Evolutionary conservation across 441 rosid species (phyloP), one percentile per base, ranked within the genome.

Genomic region (Flueggea neowawraea): DNA sequence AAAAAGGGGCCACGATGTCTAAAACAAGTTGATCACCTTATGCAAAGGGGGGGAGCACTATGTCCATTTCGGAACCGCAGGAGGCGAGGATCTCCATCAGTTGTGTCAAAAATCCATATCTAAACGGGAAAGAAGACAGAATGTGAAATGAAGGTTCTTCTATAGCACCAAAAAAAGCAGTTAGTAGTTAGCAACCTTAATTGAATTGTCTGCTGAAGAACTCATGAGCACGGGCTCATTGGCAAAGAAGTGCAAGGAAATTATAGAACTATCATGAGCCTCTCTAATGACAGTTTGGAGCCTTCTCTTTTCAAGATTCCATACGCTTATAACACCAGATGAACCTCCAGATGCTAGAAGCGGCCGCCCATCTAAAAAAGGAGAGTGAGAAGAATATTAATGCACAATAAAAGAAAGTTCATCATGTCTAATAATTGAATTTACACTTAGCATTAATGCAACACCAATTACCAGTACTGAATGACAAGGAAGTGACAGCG

Each of bases 51-150:
- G 69, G 99, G 97, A 68, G 99, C 99, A 84, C 98, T 90, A 58
- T 95, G 98, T 69, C 99, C 99, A 75, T 91, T 88, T 36, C 97
- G 96, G 76, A 95, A 91, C 65, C 97, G 97, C 69, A 95, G 73
- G 51, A 95, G 81, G 62, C 96, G 95, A 81, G 98, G 97, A 78
- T 85, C 98, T 33, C 91, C 96, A 76, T 95, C 97, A 80, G 78
- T 91, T 64, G 91, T 84, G 84, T 88, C 98, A 68, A 95, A 95
- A 76, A 95, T 86, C 99, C 99, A 91, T 90, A 95, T 88, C 98
- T 95, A 65, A 33, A 63, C 6, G 41, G 41, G 41, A 36, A 36
- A 36, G 41, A 36, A 36, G 41, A 36, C 41, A 36, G 41, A 5
- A 54, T 16, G 60, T 22, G 53, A 10, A 55, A 16, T 49, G 62